Base-by-base conservation (phyloP, 306 rosid species). In the Luffa acutangula region DNA sequence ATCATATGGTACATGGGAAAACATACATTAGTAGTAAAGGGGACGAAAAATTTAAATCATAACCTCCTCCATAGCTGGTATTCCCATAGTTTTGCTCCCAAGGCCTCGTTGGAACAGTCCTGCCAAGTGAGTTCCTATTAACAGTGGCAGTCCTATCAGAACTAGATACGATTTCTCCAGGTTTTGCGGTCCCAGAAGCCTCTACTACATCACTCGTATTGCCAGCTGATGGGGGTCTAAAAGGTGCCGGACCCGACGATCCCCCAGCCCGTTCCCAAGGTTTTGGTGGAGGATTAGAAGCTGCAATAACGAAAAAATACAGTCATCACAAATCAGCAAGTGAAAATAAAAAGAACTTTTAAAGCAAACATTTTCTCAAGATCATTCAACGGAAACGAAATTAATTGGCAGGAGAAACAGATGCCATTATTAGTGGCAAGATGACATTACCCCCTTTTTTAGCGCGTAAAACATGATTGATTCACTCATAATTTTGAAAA, bases 131-230 rank as follows among this genome's bases (percentile, higher is more conserved):
- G 82, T 84, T 93, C 83, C 88, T 84, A 76, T 88, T 90, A 71
- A 73, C 52, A 82, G 85, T 45, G 10, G 86, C 77, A 78, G 18
- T 83, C 77, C 85, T 81, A 71, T 90, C 92, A 74, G 97, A 48
- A 80, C 81, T 81, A 17, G 97, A 82, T 81, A 96, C 96, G 63
- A 96, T 93, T 83, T 96, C 99, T 63, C 99, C 99, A 36, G 96
- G 98, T 80, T 78, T 91, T 57, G 99, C 96, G 71, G 98, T 96
- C 79, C 98, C 97, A 15, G 99, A 96, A 78, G 99, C 91, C 89
- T 96, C 99, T 80, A 96, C 99, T 33, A 96, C 91, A 46, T 89
- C 91, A 81, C 97, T 96, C 2, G 99, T 96, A 83, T 79, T 87
- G 75, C 99, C 99, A 41, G 82, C 86, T 18, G 99, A 91, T 11